These are phyloP conservation scores for Geotrichum aggregatum DNA, from an alignment of 1,139 yeast genomes.

Conservation along the genomic window DNA sequence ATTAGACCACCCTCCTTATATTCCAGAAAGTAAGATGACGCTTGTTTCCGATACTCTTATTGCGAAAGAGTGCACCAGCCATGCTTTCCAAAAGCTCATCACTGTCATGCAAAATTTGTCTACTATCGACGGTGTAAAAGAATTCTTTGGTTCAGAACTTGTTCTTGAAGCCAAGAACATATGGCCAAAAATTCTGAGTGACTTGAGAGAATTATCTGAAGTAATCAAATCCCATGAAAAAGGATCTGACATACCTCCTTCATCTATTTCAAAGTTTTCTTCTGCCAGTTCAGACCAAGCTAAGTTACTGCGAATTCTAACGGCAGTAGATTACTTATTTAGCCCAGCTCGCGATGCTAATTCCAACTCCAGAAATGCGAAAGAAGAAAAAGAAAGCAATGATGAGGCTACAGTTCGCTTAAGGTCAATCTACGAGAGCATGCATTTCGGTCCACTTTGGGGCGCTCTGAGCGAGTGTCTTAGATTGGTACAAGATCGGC, in stretches of 20 bases:
- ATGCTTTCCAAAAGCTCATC: slow-evolving; percentile 79
- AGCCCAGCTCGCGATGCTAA: slow-evolving; percentile 40
- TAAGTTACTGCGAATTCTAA: slow-evolving; percentile 72
- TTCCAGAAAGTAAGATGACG: slow-evolving; percentile 61
- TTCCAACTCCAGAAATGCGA: slow-evolving; percentile 28
- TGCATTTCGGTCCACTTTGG: slow-evolving; percentile 81
- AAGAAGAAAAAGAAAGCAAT: slow-evolving; percentile 38
- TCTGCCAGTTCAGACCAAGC: slow-evolving; percentile 86
- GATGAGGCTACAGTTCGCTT: slow-evolving; percentile 44
- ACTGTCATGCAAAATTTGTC: slow-evolving; percentile 79
- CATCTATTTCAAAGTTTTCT: slow-evolving; percentile 62
- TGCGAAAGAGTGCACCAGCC: slow-evolving; percentile 82
- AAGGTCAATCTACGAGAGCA: slow-evolving; percentile 51
- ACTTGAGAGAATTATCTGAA: slow-evolving; percentile 50
- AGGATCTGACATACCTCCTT: slow-evolving; percentile 50
- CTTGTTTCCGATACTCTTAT: slow-evolving; percentile 65
- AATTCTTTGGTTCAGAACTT: slow-evolving; percentile 64
- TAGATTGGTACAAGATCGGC: slow-evolving; percentile 43
- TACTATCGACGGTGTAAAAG: slow-evolving; percentile 56
- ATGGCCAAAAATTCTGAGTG: slow-evolving; percentile 55
- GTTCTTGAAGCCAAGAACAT: slow-evolving; percentile 61
- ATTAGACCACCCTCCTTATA: slow-evolving; percentile 53
- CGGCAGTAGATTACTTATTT: slow-evolving; percentile 83
- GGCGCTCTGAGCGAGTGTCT: slow-evolving; percentile 77
- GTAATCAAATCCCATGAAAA: slow-evolving; percentile 44